Base-by-base conservation (phyloP, 805 yeast genomes). In the Saccharomycopsis guyanensis region DNA sequence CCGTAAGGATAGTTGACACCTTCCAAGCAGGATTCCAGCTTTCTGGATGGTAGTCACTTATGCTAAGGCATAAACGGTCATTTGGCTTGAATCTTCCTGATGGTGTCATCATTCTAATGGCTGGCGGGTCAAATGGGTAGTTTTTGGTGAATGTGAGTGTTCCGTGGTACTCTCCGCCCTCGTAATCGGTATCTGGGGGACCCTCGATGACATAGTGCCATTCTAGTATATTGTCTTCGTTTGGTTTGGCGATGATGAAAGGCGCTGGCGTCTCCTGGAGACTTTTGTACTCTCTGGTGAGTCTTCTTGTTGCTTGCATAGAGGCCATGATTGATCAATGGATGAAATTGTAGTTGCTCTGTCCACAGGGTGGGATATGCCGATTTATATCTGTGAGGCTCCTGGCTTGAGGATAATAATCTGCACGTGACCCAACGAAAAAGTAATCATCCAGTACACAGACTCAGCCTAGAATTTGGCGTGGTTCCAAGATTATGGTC, bases 1-100 rank as follows among this genome's bases (percentile, higher is more conserved):
- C 97, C 8, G 80, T 85, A 55, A 89, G 70, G 18, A 89, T 89
- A 0, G 97, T 88, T 29, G 86, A 71, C 22, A 89, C 96, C 39
- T 88, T 79, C 97, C 97, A 89, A 5, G 95, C 87, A 1, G 97
- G 97, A 62, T 89, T 88, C 97, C 97, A 89, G 1, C 83, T 69
- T 61, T 88, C 93, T 2, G 96, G 96, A 57, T 89, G 97, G 62
- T 78, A 89, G 65, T 89, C 97, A 57, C 94, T 82, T 82, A 89
- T 88, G n/a, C 89, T 80, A 41, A 89, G 68, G 65, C 97, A 89
- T 23, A 89, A 70, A 40, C 96, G 69, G 3, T 87, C 80, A 60
- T 86, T 86, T 47, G 87, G 74, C 49, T 79, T 76, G 61, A 89
- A 89, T 42, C 96, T 70, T 3, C 96, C 97, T 56, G 81, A 84